A percentile compares a stretch with the other conserved stretches of the same genome.
Evolutionary conservation across 1,139 yeast genomes (phyloP).

Genomic region (Debaryomyces sp.): DNA sequence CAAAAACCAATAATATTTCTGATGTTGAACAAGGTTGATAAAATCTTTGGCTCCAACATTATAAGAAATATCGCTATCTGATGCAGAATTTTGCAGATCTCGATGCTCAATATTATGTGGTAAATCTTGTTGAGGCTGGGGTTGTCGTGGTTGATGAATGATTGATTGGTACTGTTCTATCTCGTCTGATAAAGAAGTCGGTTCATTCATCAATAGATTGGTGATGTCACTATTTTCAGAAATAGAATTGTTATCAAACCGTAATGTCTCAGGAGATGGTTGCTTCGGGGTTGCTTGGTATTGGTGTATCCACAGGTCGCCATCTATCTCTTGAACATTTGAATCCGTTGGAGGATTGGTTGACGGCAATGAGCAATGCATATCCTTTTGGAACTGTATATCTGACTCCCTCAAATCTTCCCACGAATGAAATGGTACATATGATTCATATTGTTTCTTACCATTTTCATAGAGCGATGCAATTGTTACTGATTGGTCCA

Average conservation of each 20-base stretch:
- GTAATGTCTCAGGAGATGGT: not conserved
- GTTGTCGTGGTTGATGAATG: not conserved
- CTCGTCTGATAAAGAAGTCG: conserved; percentile 1
- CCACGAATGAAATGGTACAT: conserved; percentile 32
- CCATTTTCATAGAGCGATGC: conserved; percentile 44
- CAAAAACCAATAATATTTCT: conserved; percentile 42
- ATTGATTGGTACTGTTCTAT: conserved; percentile 1
- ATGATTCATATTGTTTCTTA: conserved; percentile 32
- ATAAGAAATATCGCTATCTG: conserved; percentile 4
- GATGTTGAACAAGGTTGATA: conserved; percentile 31
- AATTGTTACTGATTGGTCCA: conserved; percentile 47
- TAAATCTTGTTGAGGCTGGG: not conserved
- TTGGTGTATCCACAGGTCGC: conserved; percentile 6
- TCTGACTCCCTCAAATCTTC: conserved; percentile 38
- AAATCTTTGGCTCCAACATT: conserved; percentile 20
- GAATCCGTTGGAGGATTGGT: not conserved
- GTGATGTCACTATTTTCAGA: conserved; percentile 28
- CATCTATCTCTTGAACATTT: not conserved
- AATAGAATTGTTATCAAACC: conserved; percentile 18
- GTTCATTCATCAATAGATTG: conserved; percentile 21
- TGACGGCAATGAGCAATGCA: conserved; percentile 12
- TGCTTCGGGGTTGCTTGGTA: not conserved
- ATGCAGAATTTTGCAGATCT: not conserved
- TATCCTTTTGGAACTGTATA: conserved; percentile 33
- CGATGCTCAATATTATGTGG: not conserved